A percentile compares a stretch with the other conserved stretches of the same genome.
Conservation (phyloP, 2,329 filamentous ascomycete genomes). For the Stagonosporopsis cucurbitacearum region DNA sequence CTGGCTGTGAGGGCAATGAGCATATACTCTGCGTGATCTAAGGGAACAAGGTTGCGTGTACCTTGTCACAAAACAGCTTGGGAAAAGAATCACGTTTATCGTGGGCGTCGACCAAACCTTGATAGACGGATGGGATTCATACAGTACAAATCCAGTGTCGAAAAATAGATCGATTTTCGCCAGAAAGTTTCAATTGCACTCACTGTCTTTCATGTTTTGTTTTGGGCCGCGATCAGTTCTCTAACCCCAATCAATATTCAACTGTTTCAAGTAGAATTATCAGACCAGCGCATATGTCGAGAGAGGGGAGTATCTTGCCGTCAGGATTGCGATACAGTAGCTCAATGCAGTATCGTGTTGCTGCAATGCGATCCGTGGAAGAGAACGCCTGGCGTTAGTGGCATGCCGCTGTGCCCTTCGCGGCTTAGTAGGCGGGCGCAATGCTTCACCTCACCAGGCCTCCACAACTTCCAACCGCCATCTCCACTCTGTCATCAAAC, state of each 20-base stretch:
- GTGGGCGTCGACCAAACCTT: no score
- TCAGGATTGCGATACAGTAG: neutral
- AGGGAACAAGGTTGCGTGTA: no score
- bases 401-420: neutral
- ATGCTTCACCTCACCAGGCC: constrained; percentile 6
- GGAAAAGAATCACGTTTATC: no score
- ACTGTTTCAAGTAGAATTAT: neutral
- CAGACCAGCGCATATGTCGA: neutral
- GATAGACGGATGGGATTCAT: no score
- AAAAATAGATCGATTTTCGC: no score
- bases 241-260: neutral
- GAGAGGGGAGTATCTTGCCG: no score
- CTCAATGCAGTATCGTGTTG: neutral
- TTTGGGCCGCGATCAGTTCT: neutral
- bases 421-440: neutral
- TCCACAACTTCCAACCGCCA: constrained; percentile 1
- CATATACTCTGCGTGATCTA: no score
- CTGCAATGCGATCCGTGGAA: neutral
- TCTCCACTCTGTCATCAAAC: neutral
- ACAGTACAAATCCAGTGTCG: no score
- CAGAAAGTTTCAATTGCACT: no score
- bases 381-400: neutral
- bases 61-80: no score
- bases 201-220: neutral
- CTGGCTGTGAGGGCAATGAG: no score